These are phyloP conservation scores for Bipolaris victoriae DNA, from an alignment of 2,329 filamentous ascomycete genomes.

Conservation along the genomic window DNA sequence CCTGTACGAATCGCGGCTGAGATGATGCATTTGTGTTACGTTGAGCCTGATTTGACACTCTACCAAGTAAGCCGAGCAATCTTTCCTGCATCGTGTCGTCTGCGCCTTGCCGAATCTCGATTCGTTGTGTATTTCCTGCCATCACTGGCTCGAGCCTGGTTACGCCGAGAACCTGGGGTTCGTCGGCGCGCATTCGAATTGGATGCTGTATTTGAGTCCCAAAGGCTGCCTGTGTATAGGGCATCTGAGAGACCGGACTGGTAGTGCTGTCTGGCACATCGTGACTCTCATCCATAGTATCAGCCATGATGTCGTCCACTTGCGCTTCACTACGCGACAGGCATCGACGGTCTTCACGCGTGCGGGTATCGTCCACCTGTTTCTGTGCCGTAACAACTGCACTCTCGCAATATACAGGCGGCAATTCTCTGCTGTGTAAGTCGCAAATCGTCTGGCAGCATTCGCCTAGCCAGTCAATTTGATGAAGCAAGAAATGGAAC, in stretches of 20 bases:
- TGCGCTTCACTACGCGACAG: constrained; percentile 13
- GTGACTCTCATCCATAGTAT: not conserved
- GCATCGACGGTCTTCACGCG: constrained; percentile 25
- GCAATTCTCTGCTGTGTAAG: not conserved
- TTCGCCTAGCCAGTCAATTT: constrained; percentile 22
- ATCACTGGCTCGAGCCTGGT: constrained; percentile 28
- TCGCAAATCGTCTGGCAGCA: not conserved
- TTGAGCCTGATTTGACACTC: not conserved
- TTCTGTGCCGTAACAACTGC: constrained; percentile 11
- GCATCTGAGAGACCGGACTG: constrained; percentile 23
- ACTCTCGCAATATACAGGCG: constrained; percentile 15
- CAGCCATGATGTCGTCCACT: constrained; percentile 18
- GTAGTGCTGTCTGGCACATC: not conserved
- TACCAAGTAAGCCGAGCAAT: not conserved
- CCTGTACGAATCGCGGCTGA: not conserved
- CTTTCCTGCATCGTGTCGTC: not conserved
- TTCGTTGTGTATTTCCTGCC: constrained; percentile 27
- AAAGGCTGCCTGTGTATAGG: constrained; percentile 30
- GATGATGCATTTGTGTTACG: not conserved
- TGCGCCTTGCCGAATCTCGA: constrained; percentile 16
- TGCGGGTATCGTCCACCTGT: constrained; percentile 21
- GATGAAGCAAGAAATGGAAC: constrained; percentile 31
- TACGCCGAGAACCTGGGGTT: constrained; percentile 17
- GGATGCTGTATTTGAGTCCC: constrained; percentile 30
- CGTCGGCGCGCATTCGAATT: constrained; percentile 2